phyloP scores from a whole-genome alignment of 768 basidiomycete genomes.

The Suillus hirtellus region DNA sequence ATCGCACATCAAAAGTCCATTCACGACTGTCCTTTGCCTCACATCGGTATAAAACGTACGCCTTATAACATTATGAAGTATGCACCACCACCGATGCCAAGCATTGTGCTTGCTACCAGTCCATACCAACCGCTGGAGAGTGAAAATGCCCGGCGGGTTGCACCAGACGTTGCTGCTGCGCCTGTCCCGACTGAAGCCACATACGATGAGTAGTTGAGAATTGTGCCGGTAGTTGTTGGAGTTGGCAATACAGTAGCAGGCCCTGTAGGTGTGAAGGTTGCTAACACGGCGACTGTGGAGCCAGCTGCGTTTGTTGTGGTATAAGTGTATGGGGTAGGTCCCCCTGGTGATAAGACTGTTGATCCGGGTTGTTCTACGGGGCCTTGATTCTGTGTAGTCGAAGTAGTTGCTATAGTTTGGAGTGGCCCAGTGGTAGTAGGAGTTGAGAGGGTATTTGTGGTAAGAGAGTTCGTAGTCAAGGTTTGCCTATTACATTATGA shows the following conservation, averaged over 20 bases:
- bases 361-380: conserved; percentile 58
- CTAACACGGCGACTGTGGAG: conserved; percentile 21
- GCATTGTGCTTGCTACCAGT: conserved; percentile 24
- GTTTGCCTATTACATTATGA: conserved; percentile 19
- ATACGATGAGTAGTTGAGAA: conserved; percentile 33
- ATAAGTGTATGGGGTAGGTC: conserved; percentile 50
- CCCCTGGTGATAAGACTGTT: conserved; percentile 40
- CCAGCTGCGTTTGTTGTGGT: conserved; percentile 44
- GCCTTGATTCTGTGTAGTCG: conserved; percentile 36
- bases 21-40: neutral
- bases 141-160: conserved; percentile 21
- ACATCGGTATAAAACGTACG: neutral
- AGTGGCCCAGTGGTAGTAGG: conserved; percentile 7
- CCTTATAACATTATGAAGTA: conserved; percentile 32
- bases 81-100: conserved; percentile 30
- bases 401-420: conserved; percentile 20
- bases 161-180: conserved; percentile 28
- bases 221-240: conserved; percentile 27
- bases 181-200: conserved; percentile 31
- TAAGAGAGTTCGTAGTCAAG: conserved; percentile 16
- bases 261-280: conserved; percentile 34
- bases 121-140: conserved; percentile 29
- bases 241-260: conserved; percentile 29
- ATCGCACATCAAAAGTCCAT: neutral
- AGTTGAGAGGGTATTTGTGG: conserved; percentile 19